A percentile compares a stretch with the other conserved stretches of the same genome.
phyloP scores from a whole-genome alignment of 495 filamentous ascomycete genomes.

The Pseudevernia furfuracea region DNA sequence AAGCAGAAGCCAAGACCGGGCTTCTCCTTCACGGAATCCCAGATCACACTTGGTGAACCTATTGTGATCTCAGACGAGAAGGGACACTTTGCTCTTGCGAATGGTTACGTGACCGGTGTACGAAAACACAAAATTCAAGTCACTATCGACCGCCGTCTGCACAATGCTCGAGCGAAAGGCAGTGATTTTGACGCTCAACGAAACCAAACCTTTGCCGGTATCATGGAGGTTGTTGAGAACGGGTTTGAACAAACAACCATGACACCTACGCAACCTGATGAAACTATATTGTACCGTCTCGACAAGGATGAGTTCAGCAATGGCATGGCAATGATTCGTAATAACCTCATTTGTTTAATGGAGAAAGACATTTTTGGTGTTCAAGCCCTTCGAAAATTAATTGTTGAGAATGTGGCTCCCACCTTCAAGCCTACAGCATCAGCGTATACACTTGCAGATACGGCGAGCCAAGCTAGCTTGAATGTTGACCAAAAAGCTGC shows the following conservation, averaged over 20 bases:
- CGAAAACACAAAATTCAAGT: slow-evolving; percentile 68
- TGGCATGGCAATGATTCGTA: slow-evolving; percentile 89
- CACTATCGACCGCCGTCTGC: slow-evolving; percentile 78
- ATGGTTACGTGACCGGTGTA: slow-evolving; percentile 78
- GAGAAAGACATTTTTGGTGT: slow-evolving; percentile 65
- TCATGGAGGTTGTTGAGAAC: slow-evolving; percentile 74
- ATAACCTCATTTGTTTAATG: slow-evolving; percentile 90
- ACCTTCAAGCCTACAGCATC: slow-evolving; percentile 60
- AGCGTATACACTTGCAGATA: slow-evolving; percentile 46
- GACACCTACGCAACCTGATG: slow-evolving; percentile 41
- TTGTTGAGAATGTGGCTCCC: slow-evolving; percentile 66
- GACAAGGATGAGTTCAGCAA: slow-evolving; percentile 99
- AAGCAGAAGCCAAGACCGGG: slow-evolving; percentile 50
- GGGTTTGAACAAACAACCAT: slow-evolving; percentile 29
- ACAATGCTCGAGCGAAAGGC: slow-evolving; percentile 70
- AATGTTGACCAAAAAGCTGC: slow-evolving; percentile 83
- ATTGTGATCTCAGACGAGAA: slow-evolving; percentile 94
- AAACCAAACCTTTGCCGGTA: slow-evolving; percentile 83
- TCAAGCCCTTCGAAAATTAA: slow-evolving; percentile 63
- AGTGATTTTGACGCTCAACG: slow-evolving; percentile 62
- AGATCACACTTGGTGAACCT: slow-evolving; percentile 82
- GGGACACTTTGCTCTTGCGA: slow-evolving; percentile 87
- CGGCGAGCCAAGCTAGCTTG: slow-evolving; percentile 46
- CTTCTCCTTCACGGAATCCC: slow-evolving; percentile 84
- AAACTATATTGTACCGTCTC: slow-evolving; percentile 67